Base-by-base conservation (phyloP, 1,284 basidiomycete species). In the Lentinula novae-zelandiae region DNA sequence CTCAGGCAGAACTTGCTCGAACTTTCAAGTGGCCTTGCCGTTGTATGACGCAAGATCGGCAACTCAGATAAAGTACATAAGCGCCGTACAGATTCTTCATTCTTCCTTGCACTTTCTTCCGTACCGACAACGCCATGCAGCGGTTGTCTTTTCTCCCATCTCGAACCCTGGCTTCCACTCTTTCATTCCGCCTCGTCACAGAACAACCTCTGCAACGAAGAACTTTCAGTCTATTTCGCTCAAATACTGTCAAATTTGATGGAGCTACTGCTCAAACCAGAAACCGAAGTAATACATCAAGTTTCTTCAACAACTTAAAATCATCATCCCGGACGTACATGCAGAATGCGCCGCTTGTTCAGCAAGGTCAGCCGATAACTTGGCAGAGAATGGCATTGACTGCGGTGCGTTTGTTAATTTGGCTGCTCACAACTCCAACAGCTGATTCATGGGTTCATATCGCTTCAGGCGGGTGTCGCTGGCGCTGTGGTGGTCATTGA, bases 401-500 rank as follows among this genome's bases (percentile, higher is more conserved):
- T 22, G 78, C 75, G 34, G 79, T 79, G 65, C 57, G 75, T 70
- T 15, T 20, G 46, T 52, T 15, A 27, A 10, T 17, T 48, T 10
- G 13, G 10, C 4, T 27, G 34, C 5, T 39, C 51, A 27, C 38
- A 36, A 9, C 20, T 27, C 56, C 10, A 57, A 38, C 46, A 9
- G 27, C 17, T 51, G n/a, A 44, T 15, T n/a, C n/a, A 6, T 15
- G 12, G 13, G 6, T 27, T 27, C 27, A 27, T 17, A 9, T 46
- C 40, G 13, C 58, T 48, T 17, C 65, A 90, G 86, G 84, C 78
- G 53, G 85, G 85, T 27, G 86, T 92, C 44, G 89, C 85, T 52
- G 88, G 86, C 15, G 82, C 85, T 3, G 78, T 89, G 38, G 73
- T 92, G 20, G 78, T 82, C 0, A 77, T 87, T 33, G 82, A 93